Evolutionary conservation across 2,329 filamentous ascomycete species (phyloP).

Genomic region (Acrodontium crateriforme): DNA sequence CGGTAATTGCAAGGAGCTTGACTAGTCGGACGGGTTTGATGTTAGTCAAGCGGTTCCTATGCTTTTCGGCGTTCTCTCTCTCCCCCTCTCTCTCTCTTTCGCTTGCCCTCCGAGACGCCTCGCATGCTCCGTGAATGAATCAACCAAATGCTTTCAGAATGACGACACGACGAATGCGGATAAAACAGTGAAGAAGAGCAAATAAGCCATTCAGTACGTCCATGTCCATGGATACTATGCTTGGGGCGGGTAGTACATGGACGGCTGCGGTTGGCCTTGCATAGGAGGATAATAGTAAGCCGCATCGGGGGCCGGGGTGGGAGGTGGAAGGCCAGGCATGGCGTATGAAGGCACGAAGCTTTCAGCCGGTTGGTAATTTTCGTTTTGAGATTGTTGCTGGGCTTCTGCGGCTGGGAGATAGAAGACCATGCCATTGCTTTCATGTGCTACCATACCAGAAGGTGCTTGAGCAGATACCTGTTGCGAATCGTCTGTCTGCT

Average conservation of each 20-base stretch:
- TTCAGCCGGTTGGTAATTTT: conserved; percentile 20
- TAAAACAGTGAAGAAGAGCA: too few relatives aligned
- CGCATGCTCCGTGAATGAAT: too few relatives aligned
- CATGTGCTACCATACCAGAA: conserved; percentile 56
- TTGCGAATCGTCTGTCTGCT: conserved; percentile 5
- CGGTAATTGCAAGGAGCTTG: too few relatives aligned
- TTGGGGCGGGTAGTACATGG: conserved; percentile 9
- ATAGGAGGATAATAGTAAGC: conserved; percentile 11
- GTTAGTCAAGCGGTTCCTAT: too few relatives aligned
- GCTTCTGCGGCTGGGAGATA: conserved; percentile 42
- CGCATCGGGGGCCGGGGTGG: conserved; percentile 13
- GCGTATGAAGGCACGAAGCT: conserved; percentile 22
- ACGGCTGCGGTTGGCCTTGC: conserved; percentile 5
- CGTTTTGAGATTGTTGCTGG: conserved; percentile 11
- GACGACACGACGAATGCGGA: too few relatives aligned
- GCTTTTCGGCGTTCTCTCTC: too few relatives aligned
- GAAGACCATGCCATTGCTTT: conserved; percentile 91
- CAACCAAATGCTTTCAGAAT: too few relatives aligned
- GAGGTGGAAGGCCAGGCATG: conserved; percentile 18
- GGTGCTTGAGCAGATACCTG: conserved; percentile 25
- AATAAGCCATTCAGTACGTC: too few relatives aligned
- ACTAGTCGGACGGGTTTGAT: too few relatives aligned
- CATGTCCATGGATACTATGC: conserved; percentile 8
- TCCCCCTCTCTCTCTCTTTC: too few relatives aligned
- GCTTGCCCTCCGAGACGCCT: too few relatives aligned